Evolutionary conservation across 768 basidiomycete species (phyloP), one percentile per base, ranked within the genome.

Genomic region (Rhizopogon vulgaris): DNA sequence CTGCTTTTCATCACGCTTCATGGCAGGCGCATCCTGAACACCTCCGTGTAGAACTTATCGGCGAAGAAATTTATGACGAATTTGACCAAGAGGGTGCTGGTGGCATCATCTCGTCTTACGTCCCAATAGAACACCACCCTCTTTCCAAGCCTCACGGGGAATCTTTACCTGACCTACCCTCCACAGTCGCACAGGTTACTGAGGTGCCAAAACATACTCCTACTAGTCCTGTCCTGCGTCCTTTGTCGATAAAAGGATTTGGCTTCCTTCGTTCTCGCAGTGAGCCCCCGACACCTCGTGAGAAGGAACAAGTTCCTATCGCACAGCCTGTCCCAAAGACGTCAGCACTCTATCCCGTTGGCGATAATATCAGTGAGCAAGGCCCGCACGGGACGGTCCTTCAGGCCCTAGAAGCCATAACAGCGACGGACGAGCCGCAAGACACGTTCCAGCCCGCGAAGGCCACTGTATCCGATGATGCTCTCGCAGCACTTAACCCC

Each of bases 41-140:
- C 15, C n/a, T 14, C 48, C 10, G 52, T 46, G 32, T 59, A 90
- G 92, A 94, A 63, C 76, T 94, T 10, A 94, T 94, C 51, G 92
- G 92, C 12, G 90, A 94, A 69, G 92, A 94, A 61, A 93, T 94
- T 48, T 90, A 89, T 54, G 90, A 94, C 61, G 92, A 94, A 69
- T 93, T 90, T 63, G 91, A 93, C 61, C 77, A 79, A 10, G 80
- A 89, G 66, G 89, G 87, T 38, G 79, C 79, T n/a, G 79, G 75
- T 55, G 79, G 78, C 75, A 61, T 80, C 63, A 60, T 74, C 56
- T 74, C 69, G 18, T 71, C 62, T 49, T 78, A 68, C 61, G 71
- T 70, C 54, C 68, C 69, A 27, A 64, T 67, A 30, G 64, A 65
- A 45, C 37, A 36, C 27, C 43, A 55, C 57, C 55, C 62, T 53